phyloP scores from a whole-genome alignment of 805 yeast genomes.

The Brettanomyces anomalus region DNA sequence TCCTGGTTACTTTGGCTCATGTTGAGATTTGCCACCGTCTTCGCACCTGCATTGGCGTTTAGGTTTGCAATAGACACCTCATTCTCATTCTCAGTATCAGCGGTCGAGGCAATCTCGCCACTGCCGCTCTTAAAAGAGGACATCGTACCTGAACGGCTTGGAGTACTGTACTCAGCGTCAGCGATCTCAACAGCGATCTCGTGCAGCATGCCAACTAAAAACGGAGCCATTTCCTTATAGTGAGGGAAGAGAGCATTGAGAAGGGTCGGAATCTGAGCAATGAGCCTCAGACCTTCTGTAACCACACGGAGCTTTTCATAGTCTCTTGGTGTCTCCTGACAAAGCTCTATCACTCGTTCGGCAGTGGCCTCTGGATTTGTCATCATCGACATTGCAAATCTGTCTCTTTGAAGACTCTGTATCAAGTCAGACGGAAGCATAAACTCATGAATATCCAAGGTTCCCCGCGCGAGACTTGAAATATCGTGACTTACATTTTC shows the following conservation, averaged over 20 bases:
- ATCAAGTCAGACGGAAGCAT: constrained; percentile 4
- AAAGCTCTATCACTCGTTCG: constrained; percentile 8
- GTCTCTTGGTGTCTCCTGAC: constrained; percentile 11
- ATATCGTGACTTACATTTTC: constrained; percentile 10
- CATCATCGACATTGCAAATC: constrained; percentile 18
- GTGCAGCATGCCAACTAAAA: constrained; percentile 1
- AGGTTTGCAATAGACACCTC: no score
- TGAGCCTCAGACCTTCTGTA: constrained; percentile 19
- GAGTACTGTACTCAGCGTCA: not conserved
- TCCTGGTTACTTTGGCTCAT: no score
- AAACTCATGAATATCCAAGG: not conserved
- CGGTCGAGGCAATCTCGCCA: no score
- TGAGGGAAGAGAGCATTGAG: constrained; percentile 10
- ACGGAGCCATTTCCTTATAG: constrained; percentile 15
- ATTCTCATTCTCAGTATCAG: no score
- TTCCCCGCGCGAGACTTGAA: constrained; percentile 9
- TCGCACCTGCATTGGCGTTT: no score
- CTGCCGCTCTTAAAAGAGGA: no score
- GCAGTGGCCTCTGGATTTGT: constrained; percentile 12
- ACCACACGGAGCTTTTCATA: constrained; percentile 10
- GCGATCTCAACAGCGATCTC: not conserved
- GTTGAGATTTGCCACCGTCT: no score
- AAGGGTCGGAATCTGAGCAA: constrained; percentile 15
- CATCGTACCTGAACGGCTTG: no score
- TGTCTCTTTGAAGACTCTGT: constrained; percentile 16